phyloP scores from a whole-genome alignment of 371 early-diverging fungal genomes.

The Actinomortierella wolfii region DNA sequence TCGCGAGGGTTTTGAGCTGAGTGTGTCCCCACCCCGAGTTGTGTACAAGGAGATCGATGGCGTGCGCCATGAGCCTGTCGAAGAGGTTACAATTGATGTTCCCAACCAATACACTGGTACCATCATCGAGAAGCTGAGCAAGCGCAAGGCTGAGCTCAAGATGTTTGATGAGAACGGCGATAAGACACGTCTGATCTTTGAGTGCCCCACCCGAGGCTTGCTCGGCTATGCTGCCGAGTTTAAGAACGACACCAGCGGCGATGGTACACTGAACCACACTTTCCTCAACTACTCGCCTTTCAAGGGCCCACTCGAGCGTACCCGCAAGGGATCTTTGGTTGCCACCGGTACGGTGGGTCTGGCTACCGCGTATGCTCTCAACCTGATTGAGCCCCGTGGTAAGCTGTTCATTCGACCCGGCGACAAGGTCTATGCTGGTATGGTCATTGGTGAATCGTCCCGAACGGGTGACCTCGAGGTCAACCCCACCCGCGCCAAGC shows the following conservation, averaged over 20 bases:
- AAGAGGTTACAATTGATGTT: conserved; percentile 80
- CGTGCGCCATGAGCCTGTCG: conserved; percentile 72
- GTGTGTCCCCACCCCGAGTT: conserved; percentile 78
- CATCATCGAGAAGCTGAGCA: conserved; percentile 78
- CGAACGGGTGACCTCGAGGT: conserved; percentile 72
- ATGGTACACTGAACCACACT: conserved; percentile 73
- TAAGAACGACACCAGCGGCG: conserved; percentile 75
- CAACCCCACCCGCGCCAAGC: conserved; percentile 80
- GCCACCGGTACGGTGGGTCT: conserved; percentile 65
- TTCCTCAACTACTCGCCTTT: conserved; percentile 69
- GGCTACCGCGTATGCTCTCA: conserved; percentile 72
- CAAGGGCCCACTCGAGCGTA: conserved; percentile 68
- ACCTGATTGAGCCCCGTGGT: conserved; percentile 74
- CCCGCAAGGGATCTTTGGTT: conserved; percentile 74
- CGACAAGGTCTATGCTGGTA: conserved; percentile 75
- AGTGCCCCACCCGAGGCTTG: conserved; percentile 79
- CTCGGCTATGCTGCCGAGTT: conserved; percentile 81
- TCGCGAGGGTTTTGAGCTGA: conserved; percentile 83
- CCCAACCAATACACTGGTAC: conserved; percentile 67
- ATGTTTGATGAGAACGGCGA: conserved; percentile 69
- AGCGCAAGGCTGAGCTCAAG: conserved; percentile 78
- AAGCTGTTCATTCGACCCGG: conserved; percentile 75
- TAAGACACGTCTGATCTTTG: conserved; percentile 69
- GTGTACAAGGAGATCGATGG: conserved; percentile 61
- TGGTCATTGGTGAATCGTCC: conserved; percentile 82